Evolutionary conservation across 2,329 filamentous ascomycete genomes (phyloP), one percentile per base, ranked within the genome.

Genomic region (Immersiporthe knoxdaviesiana): DNA sequence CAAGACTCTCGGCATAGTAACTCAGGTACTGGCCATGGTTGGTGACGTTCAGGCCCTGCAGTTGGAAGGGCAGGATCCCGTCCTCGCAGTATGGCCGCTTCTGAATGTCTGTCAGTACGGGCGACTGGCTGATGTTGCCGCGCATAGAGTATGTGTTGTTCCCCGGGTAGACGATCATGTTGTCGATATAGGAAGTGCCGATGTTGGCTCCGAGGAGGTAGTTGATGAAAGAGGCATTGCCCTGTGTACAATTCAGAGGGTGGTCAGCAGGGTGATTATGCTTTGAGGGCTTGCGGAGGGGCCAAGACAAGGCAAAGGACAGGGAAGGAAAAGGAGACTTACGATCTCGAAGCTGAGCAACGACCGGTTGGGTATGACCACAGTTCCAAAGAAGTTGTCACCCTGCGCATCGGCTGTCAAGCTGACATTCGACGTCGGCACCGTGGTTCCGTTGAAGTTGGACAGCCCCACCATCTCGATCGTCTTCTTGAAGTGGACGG

Each of bases 321-420:
- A n/a, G 27, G 56, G 8, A 54, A 68, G 18, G 2, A 62, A 35
- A 4, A 21, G 41, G 81, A 21, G 41, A 81, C 85, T 79, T 80
- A 88, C 87, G 74, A 92, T 85, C 44, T 90, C 85, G 65, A 92
- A 82, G n/a, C 84, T 87, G 75, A 90, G 83, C 65, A 87, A 79
- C 1, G 89, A 90, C 8, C 83, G 84, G 77, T 92, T 92, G 72
- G 88, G 88, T 64, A 92, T 89, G 68, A 81, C 81, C 68, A 85
- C 84, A 18, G 81, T 84, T 73, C 84, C 89, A 65, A 84, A 79
- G 79, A 92, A 90, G 80, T 91, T 92, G 75, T 84, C 83, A 72
- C 81, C 84, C 66, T 84, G 80, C 12, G 75, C 71, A 66, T 82
- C 75, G 18, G 74, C 68, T 37, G 76, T 73, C 27, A 83, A 74